Evolutionary conservation across 257 asterid genomes (phyloP), one percentile per base, ranked within the genome.

Genomic region (Solanum stenotomum): DNA sequence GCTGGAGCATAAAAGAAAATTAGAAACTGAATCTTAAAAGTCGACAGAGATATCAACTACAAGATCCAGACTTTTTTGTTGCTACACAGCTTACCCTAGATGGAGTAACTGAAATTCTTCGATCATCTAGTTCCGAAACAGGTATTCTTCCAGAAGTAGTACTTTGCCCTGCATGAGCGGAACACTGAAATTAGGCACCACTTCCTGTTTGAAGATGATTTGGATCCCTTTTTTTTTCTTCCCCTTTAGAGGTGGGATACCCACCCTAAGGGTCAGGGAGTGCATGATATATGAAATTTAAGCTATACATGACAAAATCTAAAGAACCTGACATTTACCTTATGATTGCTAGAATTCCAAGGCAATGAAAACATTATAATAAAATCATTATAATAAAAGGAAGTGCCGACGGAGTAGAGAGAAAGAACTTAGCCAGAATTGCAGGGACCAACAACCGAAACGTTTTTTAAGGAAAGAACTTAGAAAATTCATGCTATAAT

Each of bases 11-110:
- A 83, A 89, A 85, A 79, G 87, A 74, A 67, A 68, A 87, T 85
- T 38, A 86, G 86, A 89, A 71, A 87, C 77, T 67, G 63, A 89
- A 35, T 40, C 87, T 23, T 20, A 89, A 44, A 88, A 61, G 35
- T 81, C 65, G 6, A 18, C 37, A 10, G 44, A 81, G 63, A 74
- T 79, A 79, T 46, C 68, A 82, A 82, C 63, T 46, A 82, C 27
- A 49, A 49, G 70, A 49, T 82, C 85, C 70, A 18, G 70, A 82
- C 4, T 14, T 25, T 67, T 72, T 63, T 81, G 77, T 72, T 27
- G 82, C 49, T 56, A 31, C 42, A 15, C 75, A 87, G 83, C 95
- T 91, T 90, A 97, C 99, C 98, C 87, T 89, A 87, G 96, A 92
- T 91, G 71, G 91, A 87, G 92, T 76, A 79, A 87, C 83, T 18